Evolutionary conservation across 208 protist genomes (phyloP), one percentile per base, ranked within the genome.

Genomic region (Wallacemonas sp.): DNA sequence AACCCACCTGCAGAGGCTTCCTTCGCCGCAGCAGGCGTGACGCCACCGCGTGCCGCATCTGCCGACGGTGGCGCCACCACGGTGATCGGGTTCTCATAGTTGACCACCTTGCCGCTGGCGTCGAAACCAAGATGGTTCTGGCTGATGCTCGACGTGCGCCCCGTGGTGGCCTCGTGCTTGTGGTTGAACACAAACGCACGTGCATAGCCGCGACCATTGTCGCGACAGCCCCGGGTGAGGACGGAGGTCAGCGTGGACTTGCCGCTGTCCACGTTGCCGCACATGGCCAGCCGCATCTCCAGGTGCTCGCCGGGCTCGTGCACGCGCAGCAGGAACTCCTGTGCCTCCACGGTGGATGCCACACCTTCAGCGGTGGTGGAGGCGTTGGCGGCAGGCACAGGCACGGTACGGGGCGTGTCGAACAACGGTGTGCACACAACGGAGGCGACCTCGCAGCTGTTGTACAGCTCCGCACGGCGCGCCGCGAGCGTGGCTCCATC

Each of bases 121-220:
- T 97, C 89, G 72, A 98, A 98, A 37, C 98, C 98, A 33, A 99
- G 69, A 57, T 98, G 85, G 38, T 99, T 97, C 68, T 99, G 93
- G 62, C 81, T 91, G 29, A 99, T 79, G 64, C 86, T 97, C 10
- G 93, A 98, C 2, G 98, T 99, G 42, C 98, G 83, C 5, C 97
- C 97, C 4, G 91, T 97, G 15, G 92, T 84, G 10, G 90, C 66
- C 76, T 99, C 98, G 73, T 99, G 98, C 64, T 91, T 91, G 87
- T 99, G 97, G 44, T 83, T 92, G 74, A 98, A 98, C 12, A 98
- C 89, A 54, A 87, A 92, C 0, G 89, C 76, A 8, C 93, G 79
- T 0, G 90, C 90, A 26, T 79, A 80, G 12, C 93, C 93, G 34
- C 93, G 74, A 26, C 93, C 93, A 55, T 97, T 85, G 62, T 97